Evolutionary conservation across 768 basidiomycete species (phyloP), one percentile per base, ranked within the genome.

Genomic region (Multifurca ochricompacta): DNA sequence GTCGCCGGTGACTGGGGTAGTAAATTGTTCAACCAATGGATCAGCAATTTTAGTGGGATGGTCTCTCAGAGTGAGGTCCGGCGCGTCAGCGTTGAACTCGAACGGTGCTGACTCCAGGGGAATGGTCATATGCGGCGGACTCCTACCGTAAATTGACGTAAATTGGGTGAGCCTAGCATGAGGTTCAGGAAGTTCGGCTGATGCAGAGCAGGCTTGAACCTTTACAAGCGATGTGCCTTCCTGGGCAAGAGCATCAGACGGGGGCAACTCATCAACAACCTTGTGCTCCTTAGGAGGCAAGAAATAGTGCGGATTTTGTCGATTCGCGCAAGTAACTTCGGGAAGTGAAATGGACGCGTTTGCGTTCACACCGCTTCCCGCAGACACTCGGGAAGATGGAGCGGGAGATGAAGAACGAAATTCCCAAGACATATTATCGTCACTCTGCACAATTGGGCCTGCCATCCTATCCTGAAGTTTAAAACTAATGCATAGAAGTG

Each of bases 381-480:
- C 18, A 7, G 47, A 31, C 23, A 23, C 37, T n/a, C 19, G 30
- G 8, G 49, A 41, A 23, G 23, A 16, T 16, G 35, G 35, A 23
- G 23, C n/a, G 13, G 45, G 36, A 19, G 53, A 40, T 13, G 34
- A 16, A 14, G 49, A 37, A 35, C 40, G 25, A 18, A 46, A 70
- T 6, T 81, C 78, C 86, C 85, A 88, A 8, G 77, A 69, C 4
- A 87, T 70, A 11, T 66, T 68, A 13, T 72, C 70, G 50, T 80
- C 77, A 4, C 75, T 75, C 30, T 68, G 74, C 9, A 73, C 69
- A 32, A 91, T 76, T 8, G 81, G 77, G 6, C 87, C 79, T 8
- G 74, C 68, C 90, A 92, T 91, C 64, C 88, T 88, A 63, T 35
- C 25, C 1, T 10, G 27, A 40, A 19, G 49, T 59, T 45, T n/a